These are phyloP conservation scores for Inonotus hispidus DNA, from an alignment of 1,284 basidiomycete species.

Conservation along the genomic window DNA sequence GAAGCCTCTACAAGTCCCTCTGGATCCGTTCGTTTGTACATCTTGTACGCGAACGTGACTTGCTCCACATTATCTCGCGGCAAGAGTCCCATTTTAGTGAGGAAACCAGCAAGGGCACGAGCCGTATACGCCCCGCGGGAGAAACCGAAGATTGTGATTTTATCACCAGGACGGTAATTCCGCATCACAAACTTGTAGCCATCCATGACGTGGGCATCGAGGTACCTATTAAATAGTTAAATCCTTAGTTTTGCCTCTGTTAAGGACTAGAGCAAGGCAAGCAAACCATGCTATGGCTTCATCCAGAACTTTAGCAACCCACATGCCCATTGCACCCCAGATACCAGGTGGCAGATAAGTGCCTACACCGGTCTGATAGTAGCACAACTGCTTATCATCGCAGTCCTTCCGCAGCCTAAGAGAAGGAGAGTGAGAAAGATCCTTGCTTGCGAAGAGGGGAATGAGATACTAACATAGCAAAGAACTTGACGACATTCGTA, in stretches of 20 bases:
- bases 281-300: constrained; percentile 55
- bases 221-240: constrained; percentile 38
- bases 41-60: constrained; percentile 59
- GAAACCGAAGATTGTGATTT: constrained; percentile 64
- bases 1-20: constrained; percentile 34
- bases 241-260: neutral
- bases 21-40: constrained; percentile 47
- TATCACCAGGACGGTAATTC: constrained; percentile 54
- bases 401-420: constrained; percentile 50
- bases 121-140: constrained; percentile 76
- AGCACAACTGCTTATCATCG: constrained; percentile 50
- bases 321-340: constrained; percentile 44
- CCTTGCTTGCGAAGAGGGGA: neutral
- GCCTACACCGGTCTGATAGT: constrained; percentile 69
- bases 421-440: neutral
- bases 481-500: constrained; percentile 67
- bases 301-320: constrained; percentile 49
- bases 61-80: constrained; percentile 53
- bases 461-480: constrained; percentile 33
- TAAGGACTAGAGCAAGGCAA: neutral
- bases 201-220: constrained; percentile 58
- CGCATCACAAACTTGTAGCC: constrained; percentile 67
- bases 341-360: constrained; percentile 51
- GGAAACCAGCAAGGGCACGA: constrained; percentile 64
- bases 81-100: constrained; percentile 57